Base-by-base conservation (phyloP, 2,329 filamentous ascomycete genomes). In the Rutstroemia sp. region DNA sequence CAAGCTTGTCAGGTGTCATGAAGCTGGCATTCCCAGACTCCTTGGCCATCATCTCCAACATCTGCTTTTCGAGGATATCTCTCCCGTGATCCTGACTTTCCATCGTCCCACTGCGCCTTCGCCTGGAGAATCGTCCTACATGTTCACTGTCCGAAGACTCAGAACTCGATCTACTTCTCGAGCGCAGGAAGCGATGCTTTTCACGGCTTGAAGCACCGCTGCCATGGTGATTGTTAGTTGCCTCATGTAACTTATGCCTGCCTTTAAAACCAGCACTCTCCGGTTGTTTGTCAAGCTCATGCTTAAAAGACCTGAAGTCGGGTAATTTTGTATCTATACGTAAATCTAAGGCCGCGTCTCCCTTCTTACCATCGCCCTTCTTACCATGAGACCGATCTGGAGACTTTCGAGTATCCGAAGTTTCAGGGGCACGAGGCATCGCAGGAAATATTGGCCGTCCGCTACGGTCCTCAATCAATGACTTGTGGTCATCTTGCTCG, bases 401-500 rank as follows among this genome's bases (percentile, higher is more conserved):
- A 8, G 58, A 41, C n/a, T 51, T 49, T 19, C 60, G 61, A 17
- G 50, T 38, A 7, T 64, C 59, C 39, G 54, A 47, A 37, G 63
- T 60, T 27, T 63, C 63, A 2, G 25, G 27, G 14, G 19, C 51
- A 21, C 60, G 60, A 23, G 64, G 63, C 10, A 60, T 51, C 8
- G 59, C 71, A 1, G 82, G 77, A 60, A 88, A 95, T 14, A 96
- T 82, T 57, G 81, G 85, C 48, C 81, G 79, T 66, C 90, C 90
- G 65, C 89, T 76, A 14, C 84, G 83, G 70, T 96, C 88, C 67
- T 95, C 88, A 44, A 96, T 86, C 27, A 91, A 76, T 52, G 78
- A 79, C 69, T 92, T 95, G 71, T 96, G 91, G 57, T 86, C 77
- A 34, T 81, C 82, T 65, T 92, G 84, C 69, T 96, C 90, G 21